These are phyloP conservation scores for Beverwykella pulmonaria DNA, from an alignment of 495 filamentous ascomycete species.

Conservation along the genomic window DNA sequence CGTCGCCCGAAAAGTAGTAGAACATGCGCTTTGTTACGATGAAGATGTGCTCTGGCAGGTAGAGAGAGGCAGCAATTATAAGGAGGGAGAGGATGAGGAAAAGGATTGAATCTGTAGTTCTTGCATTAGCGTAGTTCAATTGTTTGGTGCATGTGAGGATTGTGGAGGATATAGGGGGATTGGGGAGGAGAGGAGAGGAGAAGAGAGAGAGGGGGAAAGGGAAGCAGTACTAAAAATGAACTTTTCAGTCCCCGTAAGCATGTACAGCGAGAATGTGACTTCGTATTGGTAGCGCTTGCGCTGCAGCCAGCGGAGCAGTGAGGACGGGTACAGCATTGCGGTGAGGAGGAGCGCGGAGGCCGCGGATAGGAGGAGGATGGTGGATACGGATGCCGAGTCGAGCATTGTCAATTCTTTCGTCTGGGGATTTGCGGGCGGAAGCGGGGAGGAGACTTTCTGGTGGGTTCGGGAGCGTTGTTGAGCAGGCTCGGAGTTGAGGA, in stretches of 20 bases:
- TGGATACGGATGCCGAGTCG: conserved; percentile 32
- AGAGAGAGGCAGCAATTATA: conserved; percentile 80
- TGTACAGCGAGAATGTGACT: conserved; percentile 82
- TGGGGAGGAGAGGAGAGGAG: no score
- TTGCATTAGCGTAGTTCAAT: background rate
- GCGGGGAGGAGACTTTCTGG: no score
- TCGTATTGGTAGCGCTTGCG: conserved; percentile 86
- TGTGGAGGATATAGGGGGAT: background rate
- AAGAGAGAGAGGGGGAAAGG: background rate
- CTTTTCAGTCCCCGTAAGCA: conserved; percentile 82
- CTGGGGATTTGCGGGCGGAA: background rate
- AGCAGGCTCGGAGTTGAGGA: background rate
- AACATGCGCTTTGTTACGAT: conserved; percentile 78
- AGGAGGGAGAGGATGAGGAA: conserved; percentile 85
- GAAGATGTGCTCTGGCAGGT: conserved; percentile 86
- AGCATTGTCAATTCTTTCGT: conserved; percentile 15
- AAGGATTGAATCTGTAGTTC: conserved; percentile 74
- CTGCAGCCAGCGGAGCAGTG: conserved; percentile 65
- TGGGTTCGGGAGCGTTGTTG: background rate
- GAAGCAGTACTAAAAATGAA: conserved; percentile 75
- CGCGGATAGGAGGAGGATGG: conserved; percentile 32
- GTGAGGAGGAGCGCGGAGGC: conserved; percentile 36
- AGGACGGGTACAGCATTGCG: conserved; percentile 50
- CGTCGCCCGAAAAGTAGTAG: conserved; percentile 92
- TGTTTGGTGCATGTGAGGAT: background rate